Evolutionary conservation across 75 land plant genomes (phyloP).

Genomic region (Picea sitchensis): DNA sequence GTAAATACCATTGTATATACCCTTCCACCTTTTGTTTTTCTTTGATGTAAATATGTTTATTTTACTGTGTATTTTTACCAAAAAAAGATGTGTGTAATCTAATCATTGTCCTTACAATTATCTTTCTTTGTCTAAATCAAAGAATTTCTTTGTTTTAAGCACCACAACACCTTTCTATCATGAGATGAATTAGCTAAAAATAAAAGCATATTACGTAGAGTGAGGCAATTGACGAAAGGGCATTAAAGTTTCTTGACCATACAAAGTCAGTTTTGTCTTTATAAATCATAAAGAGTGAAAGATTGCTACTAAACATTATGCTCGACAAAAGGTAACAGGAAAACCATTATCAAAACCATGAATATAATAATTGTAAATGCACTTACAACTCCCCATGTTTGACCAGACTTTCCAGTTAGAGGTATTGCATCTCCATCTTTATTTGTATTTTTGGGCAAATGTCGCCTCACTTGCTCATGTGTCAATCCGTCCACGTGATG

Average conservation of each 20-base stretch:
- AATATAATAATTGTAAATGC: not conserved
- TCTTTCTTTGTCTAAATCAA: too few species aligned
- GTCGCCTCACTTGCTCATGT: slow-evolving; percentile 37
- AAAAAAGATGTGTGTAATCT: too few species aligned
- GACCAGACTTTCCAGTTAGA: slow-evolving; percentile 59
- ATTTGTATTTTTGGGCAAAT: slow-evolving; percentile 26
- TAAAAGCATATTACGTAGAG: not conserved
- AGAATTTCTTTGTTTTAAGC: too few species aligned
- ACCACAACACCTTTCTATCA: not conserved
- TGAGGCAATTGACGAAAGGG: not conserved
- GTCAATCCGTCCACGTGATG: slow-evolving; percentile 85
- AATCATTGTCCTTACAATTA: too few species aligned
- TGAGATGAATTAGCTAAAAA: not conserved
- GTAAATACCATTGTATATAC: too few species aligned
- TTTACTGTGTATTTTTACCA: too few species aligned
- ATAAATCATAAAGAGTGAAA: not conserved
- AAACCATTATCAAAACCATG: not conserved
- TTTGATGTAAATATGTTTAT: too few species aligned
- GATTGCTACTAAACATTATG: not conserved
- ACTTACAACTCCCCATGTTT: slow-evolving; percentile 63
- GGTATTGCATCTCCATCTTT: slow-evolving; percentile 28
- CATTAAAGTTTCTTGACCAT: not conserved
- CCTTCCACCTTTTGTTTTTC: too few species aligned
- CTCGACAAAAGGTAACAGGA: not conserved
- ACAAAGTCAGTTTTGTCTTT: not conserved